A percentile compares a stretch with the other conserved stretches of the same genome.
These are phyloP conservation scores for Pythium phragmiticola DNA, from an alignment of 352 stramenopile genomes.

Conservation along the genomic window DNA sequence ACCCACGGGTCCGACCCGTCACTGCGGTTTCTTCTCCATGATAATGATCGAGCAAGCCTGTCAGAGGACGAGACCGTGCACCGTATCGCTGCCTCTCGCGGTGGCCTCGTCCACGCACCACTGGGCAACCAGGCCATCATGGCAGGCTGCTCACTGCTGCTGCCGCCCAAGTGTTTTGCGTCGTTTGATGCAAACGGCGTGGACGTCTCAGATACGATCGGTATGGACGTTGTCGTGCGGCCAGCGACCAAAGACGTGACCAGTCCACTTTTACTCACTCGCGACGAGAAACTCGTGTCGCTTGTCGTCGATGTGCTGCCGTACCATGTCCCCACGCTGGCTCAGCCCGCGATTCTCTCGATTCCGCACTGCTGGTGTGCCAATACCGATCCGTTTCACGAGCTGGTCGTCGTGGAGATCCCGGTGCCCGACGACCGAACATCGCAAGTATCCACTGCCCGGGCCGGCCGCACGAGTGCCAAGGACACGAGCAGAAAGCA, in stretches of 20 bases:
- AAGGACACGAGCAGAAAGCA: too few relatives aligned
- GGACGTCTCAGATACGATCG: conserved; percentile 49
- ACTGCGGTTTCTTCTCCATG: conserved; percentile 37
- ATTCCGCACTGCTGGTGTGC: conserved; percentile 24
- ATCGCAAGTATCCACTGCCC: neutral
- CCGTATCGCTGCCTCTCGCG: conserved; percentile 37
- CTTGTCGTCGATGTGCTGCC: conserved; percentile 46
- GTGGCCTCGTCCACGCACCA: conserved; percentile 32
- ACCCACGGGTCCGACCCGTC: conserved; percentile 37
- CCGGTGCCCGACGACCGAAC: neutral
- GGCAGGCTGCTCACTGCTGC: conserved; percentile 37
- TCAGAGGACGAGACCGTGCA: conserved; percentile 19
- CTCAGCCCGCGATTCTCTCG: conserved; percentile 22
- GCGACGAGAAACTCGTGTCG: conserved; percentile 43
- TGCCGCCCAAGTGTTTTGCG: conserved; percentile 51
- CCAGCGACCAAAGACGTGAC: neutral
- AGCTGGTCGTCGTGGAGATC: conserved; percentile 21
- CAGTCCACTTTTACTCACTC: neutral
- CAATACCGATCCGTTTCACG: conserved; percentile 15
- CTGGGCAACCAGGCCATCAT: neutral
- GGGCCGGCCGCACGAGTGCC: too few relatives aligned
- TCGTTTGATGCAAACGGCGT: conserved; percentile 39
- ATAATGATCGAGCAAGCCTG: conserved; percentile 19
- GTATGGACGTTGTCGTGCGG: conserved; percentile 50
- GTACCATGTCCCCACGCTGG: conserved; percentile 1